Evolutionary conservation across 2,329 filamentous ascomycete genomes (phyloP), one percentile per base, ranked within the genome.

Genomic region (Paracamarosporium sp.): DNA sequence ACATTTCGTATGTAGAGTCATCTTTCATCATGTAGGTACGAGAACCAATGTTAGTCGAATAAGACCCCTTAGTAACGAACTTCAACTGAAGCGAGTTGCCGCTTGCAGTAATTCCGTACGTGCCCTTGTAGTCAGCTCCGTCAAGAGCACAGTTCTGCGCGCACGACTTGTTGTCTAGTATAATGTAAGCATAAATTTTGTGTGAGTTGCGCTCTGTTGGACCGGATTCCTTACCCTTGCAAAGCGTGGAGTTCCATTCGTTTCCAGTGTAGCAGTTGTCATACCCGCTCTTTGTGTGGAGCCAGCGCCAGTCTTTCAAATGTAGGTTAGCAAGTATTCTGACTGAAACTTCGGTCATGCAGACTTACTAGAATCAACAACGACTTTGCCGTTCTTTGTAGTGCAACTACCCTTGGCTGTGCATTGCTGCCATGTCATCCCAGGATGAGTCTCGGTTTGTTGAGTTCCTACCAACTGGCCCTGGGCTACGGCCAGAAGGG

Each of bases 281-380:
- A 61, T 78, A 50, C 60, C 68, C 63, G 15, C 47, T 58, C 54
- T 63, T 68, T 28, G 56, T 58, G 55, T 86, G 83, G 50, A 85
- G 71, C 85, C 85, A 86, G 53, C 84, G 80, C 84, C 84, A 87
- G 76, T 86, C 47, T 50, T n/a, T n/a, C n/a, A 20, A 22, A 11
- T 33, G 44, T 12, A 13, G 13, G 30, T 50, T 15, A 48, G 31
- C 11, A 25, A 25, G 22, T 15, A 9, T 17, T 25, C 36, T 24
- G 12, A 7, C 4, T 25, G 17, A 8, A 9, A 43, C 13, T 5
- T 25, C 22, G n/a, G 2, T 1, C 24, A 22, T 30, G 22, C 15
- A 8, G 15, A 17, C 47, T 50, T 30, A 50, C 47, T 86, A 60
- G 82, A 66, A 65, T 87, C 84, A 64, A 88, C 74, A 52, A 83